Base-by-base conservation (phyloP, 805 yeast species). In the Priceomyces medius region DNA sequence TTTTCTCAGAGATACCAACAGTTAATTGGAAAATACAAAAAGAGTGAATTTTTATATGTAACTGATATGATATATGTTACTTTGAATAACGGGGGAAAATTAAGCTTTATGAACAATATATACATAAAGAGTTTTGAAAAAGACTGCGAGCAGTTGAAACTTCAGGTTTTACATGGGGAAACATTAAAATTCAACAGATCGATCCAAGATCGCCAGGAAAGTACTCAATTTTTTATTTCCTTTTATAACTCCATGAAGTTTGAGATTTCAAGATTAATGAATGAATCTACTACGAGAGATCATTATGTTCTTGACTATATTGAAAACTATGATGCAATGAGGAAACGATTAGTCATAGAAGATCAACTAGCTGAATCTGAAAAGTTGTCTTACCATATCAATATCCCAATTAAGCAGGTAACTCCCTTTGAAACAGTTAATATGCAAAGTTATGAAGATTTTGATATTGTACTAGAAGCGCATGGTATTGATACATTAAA, bases 241-340 rank as follows among this genome's bases (percentile, higher is more conserved):
- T 61, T 66, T 29, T 84, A 81, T 56, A 71, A 74, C 40, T 55
- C 65, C 7, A 51, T 80, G 40, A 77, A 74, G 40, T 44, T 65
- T 3, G 81, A 74, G 44, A 56, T 69, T 0, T 56, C 57, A 3
- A 51, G 79, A 37, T 51, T 75, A 20, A 43, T 64, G 7, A 47
- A 50, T 0, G 49, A 48, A 2, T 54, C 52, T 2, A 47, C 37
- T 10, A 45, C 45, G 1, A 44, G 49, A 14, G 49, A 50, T 1
- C 41, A 47, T 3, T 82, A 81, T 75, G 58, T 70, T 2, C 59
- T 87, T 7, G 95, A 86, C 54, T 73, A 76, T 21, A 79, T 83
- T 38, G 95, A 88, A 55, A 85, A 87, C 24, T 66, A 73, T 20
- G 80, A 82, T 49, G 64, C 91, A 47, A 83, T 79, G 77, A 68